phyloP scores from a whole-genome alignment of 805 yeast species.

The Hanseniaspora taiwanica region DNA sequence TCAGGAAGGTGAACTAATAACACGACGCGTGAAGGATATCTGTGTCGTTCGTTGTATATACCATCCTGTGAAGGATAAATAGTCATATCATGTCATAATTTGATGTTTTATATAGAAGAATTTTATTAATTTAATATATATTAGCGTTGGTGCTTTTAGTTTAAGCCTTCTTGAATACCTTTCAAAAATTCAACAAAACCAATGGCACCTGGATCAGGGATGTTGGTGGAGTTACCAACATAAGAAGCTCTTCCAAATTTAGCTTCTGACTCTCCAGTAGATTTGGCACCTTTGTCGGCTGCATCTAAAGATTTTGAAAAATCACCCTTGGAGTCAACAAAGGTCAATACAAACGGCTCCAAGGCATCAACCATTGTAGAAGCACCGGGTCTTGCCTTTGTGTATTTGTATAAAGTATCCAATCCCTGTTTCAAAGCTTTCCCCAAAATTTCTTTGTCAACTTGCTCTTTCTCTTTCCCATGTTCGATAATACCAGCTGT shows the following conservation, averaged over 20 bases:
- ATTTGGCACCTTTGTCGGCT: constrained; percentile 63
- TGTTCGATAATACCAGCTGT: constrained; percentile 35
- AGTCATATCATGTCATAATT: too few species aligned
- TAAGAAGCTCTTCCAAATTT: constrained; percentile 91
- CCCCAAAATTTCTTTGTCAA: constrained; percentile 28
- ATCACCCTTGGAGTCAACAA: constrained; percentile 34
- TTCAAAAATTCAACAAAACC: constrained; percentile 52
- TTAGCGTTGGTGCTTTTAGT: not conserved
- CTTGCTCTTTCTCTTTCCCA: constrained; percentile 15
- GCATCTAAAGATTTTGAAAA: constrained; percentile 49
- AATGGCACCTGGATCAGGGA: constrained; percentile 93
- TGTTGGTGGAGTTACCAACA: constrained; percentile 51
- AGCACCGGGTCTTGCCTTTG: constrained; percentile 81
- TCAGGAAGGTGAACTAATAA: too few species aligned
- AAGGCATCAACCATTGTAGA: constrained; percentile 81
- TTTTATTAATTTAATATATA: too few species aligned
- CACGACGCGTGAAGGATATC: too few species aligned
- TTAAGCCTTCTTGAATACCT: constrained; percentile 22
- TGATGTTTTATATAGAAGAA: too few species aligned
- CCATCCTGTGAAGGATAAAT: too few species aligned
- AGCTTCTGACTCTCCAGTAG: constrained; percentile 64
- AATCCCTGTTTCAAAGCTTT: constrained; percentile 44
- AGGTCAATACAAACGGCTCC: constrained; percentile 68
- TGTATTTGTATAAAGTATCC: constrained; percentile 66
- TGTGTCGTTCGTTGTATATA: too few species aligned